Percentiles rank a stretch among this genome's conserved stretches.
These are phyloP conservation scores for Boletellus deceptivus DNA, from an alignment of 1,284 basidiomycete genomes.

Conservation along the genomic window DNA sequence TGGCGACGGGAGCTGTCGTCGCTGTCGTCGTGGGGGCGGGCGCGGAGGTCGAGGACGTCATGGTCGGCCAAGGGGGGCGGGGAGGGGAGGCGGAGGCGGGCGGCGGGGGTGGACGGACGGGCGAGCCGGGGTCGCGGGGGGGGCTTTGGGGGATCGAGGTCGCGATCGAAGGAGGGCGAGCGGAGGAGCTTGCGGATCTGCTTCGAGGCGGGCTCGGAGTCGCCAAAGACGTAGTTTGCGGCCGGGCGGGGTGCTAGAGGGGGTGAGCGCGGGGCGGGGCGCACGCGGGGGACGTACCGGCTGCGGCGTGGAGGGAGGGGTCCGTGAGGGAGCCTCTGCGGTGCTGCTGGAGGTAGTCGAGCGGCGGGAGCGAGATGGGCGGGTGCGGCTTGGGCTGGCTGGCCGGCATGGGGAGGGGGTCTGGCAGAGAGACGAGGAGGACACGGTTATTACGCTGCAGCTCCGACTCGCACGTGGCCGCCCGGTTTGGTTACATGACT, in stretches of 20 bases:
- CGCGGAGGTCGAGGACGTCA: slow-evolving; percentile 41
- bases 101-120: slow-evolving; percentile 19
- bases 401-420: neutral
- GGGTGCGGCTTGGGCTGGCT: neutral
- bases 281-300: neutral
- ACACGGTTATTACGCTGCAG: slow-evolving; percentile 19
- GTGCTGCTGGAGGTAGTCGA: slow-evolving; percentile 74
- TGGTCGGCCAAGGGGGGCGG: slow-evolving; percentile 36
- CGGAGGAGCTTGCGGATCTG: slow-evolving; percentile 51
- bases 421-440: too few species aligned
- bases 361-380: slow-evolving; percentile 59
- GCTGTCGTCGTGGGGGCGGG: slow-evolving; percentile 44
- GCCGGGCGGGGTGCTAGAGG: slow-evolving; percentile 51
- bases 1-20: slow-evolving; percentile 67
- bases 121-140: neutral
- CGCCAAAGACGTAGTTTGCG: slow-evolving; percentile 70
- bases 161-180: slow-evolving; percentile 46
- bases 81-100: slow-evolving; percentile 2
- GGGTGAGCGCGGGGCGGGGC: slow-evolving; percentile 6
- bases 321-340: slow-evolving; percentile 78
- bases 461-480: slow-evolving; percentile 33
- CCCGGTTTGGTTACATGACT: slow-evolving; percentile 26
- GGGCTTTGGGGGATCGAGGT: slow-evolving; percentile 13
- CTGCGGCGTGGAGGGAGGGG: slow-evolving; percentile 62
- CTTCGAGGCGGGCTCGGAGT: slow-evolving; percentile 31